Percentiles rank a stretch among this genome's conserved stretches.
Conservation (phyloP, 306 rosid species). For the Luffa aegyptiaca region DNA sequence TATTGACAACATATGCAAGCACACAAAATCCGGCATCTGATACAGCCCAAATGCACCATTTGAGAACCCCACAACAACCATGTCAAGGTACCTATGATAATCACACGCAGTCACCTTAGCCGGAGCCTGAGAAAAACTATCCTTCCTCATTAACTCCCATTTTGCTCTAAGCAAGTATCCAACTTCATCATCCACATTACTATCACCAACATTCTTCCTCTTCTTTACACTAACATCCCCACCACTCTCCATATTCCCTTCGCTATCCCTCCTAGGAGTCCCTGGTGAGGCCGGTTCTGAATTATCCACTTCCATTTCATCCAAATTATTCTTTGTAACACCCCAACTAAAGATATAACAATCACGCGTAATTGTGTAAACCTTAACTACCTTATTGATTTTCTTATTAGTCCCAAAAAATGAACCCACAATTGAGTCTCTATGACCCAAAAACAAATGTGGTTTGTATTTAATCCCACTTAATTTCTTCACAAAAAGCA, state of each 20-base stretch:
- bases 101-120: constrained; percentile 64
- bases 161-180: constrained; percentile 51
- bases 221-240: constrained; percentile 33
- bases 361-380: constrained; percentile 62
- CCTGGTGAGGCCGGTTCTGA: constrained; percentile 43
- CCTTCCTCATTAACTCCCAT: constrained; percentile 80
- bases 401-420: constrained; percentile 65
- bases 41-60: constrained; percentile 81
- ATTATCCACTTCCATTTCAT: constrained; percentile 28
- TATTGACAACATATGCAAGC: constrained; percentile 67
- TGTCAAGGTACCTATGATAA: constrained; percentile 66
- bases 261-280: constrained; percentile 53
- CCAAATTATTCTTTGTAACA: constrained; percentile 15
- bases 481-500: constrained; percentile 40
- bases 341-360: constrained; percentile 65
- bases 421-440: constrained; percentile 66
- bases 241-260: constrained; percentile 31
- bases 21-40: constrained; percentile 92
- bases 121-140: constrained; percentile 43
- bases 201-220: constrained; percentile 35
- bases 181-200: constrained; percentile 24
- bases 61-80: constrained; percentile 78
- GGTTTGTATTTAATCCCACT: constrained; percentile 34
- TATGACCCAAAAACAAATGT: constrained; percentile 63
- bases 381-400: constrained; percentile 39